Base-by-base conservation (phyloP, 441 rosid species). In the Populus hybrid region DNA sequence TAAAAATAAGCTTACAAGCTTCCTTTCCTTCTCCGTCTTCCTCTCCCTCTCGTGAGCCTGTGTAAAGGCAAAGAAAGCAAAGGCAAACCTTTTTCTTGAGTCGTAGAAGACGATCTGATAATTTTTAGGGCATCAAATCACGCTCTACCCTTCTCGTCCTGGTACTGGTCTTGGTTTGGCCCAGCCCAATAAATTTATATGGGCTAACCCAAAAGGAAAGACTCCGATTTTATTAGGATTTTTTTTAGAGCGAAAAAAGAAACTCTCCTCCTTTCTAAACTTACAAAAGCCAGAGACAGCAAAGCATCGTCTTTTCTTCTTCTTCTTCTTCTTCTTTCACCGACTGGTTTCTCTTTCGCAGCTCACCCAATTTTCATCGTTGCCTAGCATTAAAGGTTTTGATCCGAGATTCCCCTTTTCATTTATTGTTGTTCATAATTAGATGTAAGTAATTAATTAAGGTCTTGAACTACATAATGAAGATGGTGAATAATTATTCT, bases 111-210 rank as follows among this genome's bases (percentile, higher is more conserved):
- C 67, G 4, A 6, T 9, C 36, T 6, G 38, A 7, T 33, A 73
- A 72, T 72, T 76, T 72, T 76, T 72, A 72, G 82, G 84, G 79
- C 73, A 35, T 23, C 45, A n/a, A 28, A 63, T 4, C 8, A 21
- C 0, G 36, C 4, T 24, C 75, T 2, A 0, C 21, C 21, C 63
- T 50, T 16, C 12, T 29, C 2, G n/a, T 31, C 23, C 0, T 21
- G 73, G 73, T 26, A 3, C 0, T 35, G 73, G 73, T 59, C 6
- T 16, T 3, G 9, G 16, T 9, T 6, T 0, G 65, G 65, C 6
- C 5, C 28, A 23, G 24, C 21, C 26, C 28, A 21, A 0, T 10
- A 0, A 1, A 21, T 9, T 61, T 63, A 1, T 21, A 21, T 63
- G 65, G 28, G 28, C 24, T 23, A 63, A 9, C 65, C 28, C 16